Evolutionary conservation across 2,329 filamentous ascomycete species (phyloP).

Genomic region (Mariannaea elegans): DNA sequence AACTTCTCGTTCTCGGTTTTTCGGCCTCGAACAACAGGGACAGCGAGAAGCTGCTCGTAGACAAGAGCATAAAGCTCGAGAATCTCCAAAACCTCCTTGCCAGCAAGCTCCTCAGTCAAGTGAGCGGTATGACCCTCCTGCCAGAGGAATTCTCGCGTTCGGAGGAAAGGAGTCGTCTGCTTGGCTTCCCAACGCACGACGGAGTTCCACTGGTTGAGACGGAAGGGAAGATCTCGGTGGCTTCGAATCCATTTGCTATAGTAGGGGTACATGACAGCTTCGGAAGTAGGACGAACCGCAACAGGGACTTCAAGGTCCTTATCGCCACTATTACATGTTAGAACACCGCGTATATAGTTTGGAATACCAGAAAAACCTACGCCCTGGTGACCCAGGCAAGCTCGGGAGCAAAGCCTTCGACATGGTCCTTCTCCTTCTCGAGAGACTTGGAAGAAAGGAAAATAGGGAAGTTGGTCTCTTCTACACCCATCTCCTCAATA

Average conservation of each 20-base stretch:
- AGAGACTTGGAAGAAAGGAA: slow-evolving; percentile 94
- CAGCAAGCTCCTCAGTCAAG: slow-evolving; percentile 82
- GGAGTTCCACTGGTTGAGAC: slow-evolving; percentile 98
- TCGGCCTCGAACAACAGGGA: slow-evolving; percentile 89
- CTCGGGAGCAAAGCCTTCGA: slow-evolving; percentile 97
- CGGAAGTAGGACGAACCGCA: slow-evolving; percentile 73
- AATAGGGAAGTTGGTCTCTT: slow-evolving; percentile 96
- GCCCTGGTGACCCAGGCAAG: slow-evolving; percentile 89
- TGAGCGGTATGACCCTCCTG: slow-evolving; percentile 95
- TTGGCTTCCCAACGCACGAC: slow-evolving; percentile 96
- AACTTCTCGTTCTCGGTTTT: slow-evolving; percentile 99
- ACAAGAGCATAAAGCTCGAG: slow-evolving; percentile 91
- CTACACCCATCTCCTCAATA: slow-evolving; percentile 91
- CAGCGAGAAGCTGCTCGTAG: slow-evolving; percentile 92
- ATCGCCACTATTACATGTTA: slow-evolving; percentile 70
- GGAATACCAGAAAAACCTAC: slow-evolving; percentile 53
- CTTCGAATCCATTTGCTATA: slow-evolving; percentile 97
- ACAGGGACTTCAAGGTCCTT: slow-evolving; percentile 87
- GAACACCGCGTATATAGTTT: not conserved
- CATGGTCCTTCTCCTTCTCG: slow-evolving; percentile 89
- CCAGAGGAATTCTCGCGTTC: slow-evolving; percentile 96
- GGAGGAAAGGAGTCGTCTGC: slow-evolving; percentile 85
- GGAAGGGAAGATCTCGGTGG: slow-evolving; percentile 92
- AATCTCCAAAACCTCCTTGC: slow-evolving; percentile 89
- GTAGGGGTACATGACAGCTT: slow-evolving; percentile 93